Base-by-base conservation (phyloP, 2,329 filamentous ascomycete species). In the Colletotrichum cuscutae region DNA sequence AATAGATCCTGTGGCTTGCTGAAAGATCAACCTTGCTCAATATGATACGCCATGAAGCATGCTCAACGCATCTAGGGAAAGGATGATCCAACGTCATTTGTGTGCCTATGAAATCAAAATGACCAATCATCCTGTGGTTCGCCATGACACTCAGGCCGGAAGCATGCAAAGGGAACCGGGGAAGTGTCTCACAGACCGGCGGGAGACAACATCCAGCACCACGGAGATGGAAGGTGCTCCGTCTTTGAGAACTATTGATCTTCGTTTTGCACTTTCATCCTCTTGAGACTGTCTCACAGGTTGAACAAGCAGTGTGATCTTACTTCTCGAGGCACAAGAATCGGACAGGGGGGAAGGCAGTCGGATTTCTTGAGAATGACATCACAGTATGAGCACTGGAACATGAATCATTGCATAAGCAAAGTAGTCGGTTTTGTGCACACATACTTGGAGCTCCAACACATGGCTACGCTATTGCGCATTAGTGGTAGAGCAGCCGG, bases 171-270 rank as follows among this genome's bases (percentile, higher is more conserved):
- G 37, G 35, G 49, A 26, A 30, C n/a, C 24, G 24, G 15, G 52
- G 26, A 24, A 54, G 22, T 71, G 68, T 71, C 62, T 71, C 19
- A 70, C 5, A 24, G 35, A 24, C 22, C 42, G 61, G 22, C 11
- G 13, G 8, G 22, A 58, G n/a, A 4, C 22, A 8, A 63, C 11
- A 8, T 24, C 46, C 24, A 56, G 12, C 15, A 56, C 12, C 19
- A 54, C 26, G 22, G 28, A 46, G 35, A 15, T 15, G 62, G 30
- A n/a, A 26, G 19, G 24, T 42, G 24, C 7, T 24, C 2, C 30
- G 13, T 26, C 12, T 37, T 32, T 19, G 2, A 30, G 13, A 13
- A 12, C 4, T 37, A 7, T 30, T 42, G 26, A 49, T 64, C 19
- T 62, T 28, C 13, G 19, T 30, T 35, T 35, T 24, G 7, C 26